These are phyloP conservation scores for Gelatoporia subvermispora DNA, from an alignment of 768 basidiomycete species.

Conservation along the genomic window DNA sequence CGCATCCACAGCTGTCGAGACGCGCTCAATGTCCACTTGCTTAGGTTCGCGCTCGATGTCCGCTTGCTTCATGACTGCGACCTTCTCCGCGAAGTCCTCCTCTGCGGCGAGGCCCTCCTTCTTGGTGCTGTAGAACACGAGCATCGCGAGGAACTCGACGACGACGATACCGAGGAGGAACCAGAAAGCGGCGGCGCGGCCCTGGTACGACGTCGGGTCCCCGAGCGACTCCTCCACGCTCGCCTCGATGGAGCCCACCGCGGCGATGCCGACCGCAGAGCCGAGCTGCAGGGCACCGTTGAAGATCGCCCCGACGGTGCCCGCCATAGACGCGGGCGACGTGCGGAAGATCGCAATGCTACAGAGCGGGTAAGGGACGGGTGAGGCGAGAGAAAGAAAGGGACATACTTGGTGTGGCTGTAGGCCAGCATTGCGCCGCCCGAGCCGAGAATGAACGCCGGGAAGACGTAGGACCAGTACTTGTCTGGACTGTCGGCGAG, in stretches of 20 bases:
- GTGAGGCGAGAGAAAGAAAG: neutral
- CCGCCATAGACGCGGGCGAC: slow-evolving; percentile 43
- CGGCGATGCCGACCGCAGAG: slow-evolving; percentile 45
- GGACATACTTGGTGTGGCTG: slow-evolving; percentile 43
- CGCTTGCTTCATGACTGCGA: neutral
- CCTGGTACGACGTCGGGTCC: slow-evolving; percentile 28
- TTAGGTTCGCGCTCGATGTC: too few relatives aligned
- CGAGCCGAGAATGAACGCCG: slow-evolving; percentile 45
- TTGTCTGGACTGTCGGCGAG: slow-evolving; percentile 33
- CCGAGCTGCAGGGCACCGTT: slow-evolving; percentile 50
- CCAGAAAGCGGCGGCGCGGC: slow-evolving; percentile 39
- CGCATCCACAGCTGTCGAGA: too few relatives aligned
- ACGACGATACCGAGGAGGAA: slow-evolving; percentile 26
- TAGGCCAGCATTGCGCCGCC: slow-evolving; percentile 42
- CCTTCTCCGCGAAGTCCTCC: neutral
- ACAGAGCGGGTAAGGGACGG: neutral
- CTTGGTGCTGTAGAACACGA: slow-evolving; percentile 29
- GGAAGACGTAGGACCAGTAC: slow-evolving; percentile 47
- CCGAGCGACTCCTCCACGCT: slow-evolving; percentile 34
- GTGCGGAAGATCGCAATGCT: slow-evolving; percentile 49
- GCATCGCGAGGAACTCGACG: slow-evolving; percentile 28
- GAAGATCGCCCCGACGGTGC: slow-evolving; percentile 53
- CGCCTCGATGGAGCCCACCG: slow-evolving; percentile 43
- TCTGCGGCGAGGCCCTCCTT: slow-evolving; percentile 9
- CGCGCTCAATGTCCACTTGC: too few relatives aligned